These are phyloP conservation scores for Dendrobium chrysotoxum DNA, from an alignment of 106 monocot species.

Conservation along the genomic window DNA sequence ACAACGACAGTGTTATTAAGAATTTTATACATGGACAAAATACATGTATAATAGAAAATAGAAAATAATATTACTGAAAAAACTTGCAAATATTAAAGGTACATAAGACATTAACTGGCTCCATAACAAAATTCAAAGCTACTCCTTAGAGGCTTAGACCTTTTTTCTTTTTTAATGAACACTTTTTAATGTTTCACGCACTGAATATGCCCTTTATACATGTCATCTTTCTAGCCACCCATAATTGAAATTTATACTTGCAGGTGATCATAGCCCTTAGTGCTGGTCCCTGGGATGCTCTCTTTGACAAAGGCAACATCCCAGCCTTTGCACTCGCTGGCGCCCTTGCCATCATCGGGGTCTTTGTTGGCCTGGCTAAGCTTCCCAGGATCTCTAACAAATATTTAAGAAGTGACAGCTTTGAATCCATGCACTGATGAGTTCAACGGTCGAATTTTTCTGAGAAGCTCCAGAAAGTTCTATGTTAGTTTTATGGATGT, in stretches of 20 bases:
- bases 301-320: conserved; percentile 15
- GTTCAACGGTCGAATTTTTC: not conserved
- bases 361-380: conserved; percentile 5
- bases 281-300: conserved; percentile 18
- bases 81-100: too few relatives aligned
- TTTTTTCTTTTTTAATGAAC: too few relatives aligned
- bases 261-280: conserved; percentile 19
- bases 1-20: too few relatives aligned
- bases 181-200: not conserved
- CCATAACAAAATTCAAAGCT: too few relatives aligned
- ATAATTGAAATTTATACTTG: not conserved
- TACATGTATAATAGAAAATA: too few relatives aligned
- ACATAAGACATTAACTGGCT: too few relatives aligned
- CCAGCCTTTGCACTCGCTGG: conserved; percentile 16
- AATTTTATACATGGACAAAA: not conserved
- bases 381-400: conserved; percentile 10
- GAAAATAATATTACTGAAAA: too few relatives aligned
- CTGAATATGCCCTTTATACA: not conserved
- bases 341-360: conserved; percentile 4
- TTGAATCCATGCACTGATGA: conserved; percentile 11
- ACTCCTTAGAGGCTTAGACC: too few relatives aligned
- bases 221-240: not conserved
- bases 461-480: not conserved
- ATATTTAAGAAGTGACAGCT: not conserved
- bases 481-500: not conserved